phyloP scores from a whole-genome alignment of 108 stramenopile species.

The Parmales sp. region DNA sequence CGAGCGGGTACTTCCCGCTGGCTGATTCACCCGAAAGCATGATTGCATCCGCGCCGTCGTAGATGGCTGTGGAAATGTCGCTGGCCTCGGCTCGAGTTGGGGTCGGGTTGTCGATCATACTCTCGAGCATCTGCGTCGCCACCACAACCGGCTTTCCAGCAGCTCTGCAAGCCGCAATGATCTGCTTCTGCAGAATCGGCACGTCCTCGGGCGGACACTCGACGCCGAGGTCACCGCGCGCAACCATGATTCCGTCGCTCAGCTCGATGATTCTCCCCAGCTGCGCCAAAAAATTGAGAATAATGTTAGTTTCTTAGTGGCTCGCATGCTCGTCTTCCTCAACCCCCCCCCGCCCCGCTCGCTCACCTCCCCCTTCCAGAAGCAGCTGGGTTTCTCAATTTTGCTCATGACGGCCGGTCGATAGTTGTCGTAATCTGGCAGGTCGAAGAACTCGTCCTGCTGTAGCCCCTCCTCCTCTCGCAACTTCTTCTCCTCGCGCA shows the following conservation, averaged over 20 bases:
- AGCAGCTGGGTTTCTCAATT: slow-evolving; percentile 88
- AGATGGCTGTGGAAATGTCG: slow-evolving; percentile 92
- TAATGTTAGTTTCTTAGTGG: no score
- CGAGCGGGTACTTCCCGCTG: slow-evolving; percentile 81
- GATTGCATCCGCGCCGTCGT: slow-evolving; percentile 91
- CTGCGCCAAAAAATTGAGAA: no score
- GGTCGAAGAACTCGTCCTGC: no score
- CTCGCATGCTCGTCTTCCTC: no score
- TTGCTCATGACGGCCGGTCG: slow-evolving; percentile 86
- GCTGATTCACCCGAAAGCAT: slow-evolving; percentile 90
- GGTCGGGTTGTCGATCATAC: slow-evolving; percentile 83
- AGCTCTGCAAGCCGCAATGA: slow-evolving; percentile 78
- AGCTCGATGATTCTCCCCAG: slow-evolving; percentile 64
- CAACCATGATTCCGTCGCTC: slow-evolving; percentile 94
- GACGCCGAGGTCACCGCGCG: slow-evolving; percentile 92
- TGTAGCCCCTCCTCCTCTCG: no score
- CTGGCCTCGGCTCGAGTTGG: slow-evolving; percentile 88
- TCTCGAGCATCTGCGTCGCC: slow-evolving; percentile 75
- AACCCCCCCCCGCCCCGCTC: no score
- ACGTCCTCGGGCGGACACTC: slow-evolving; percentile 75
- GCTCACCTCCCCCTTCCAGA: slow-evolving; percentile 46
- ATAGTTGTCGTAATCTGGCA: no score
- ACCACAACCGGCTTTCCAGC: slow-evolving; percentile 83
- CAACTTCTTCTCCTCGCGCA: slow-evolving; percentile 39
- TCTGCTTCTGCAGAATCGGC: slow-evolving; percentile 85